Evolutionary conservation across 352 stramenopile species (phyloP), one percentile per base, ranked within the genome.

Genomic region (Phytophthora palmivora): DNA sequence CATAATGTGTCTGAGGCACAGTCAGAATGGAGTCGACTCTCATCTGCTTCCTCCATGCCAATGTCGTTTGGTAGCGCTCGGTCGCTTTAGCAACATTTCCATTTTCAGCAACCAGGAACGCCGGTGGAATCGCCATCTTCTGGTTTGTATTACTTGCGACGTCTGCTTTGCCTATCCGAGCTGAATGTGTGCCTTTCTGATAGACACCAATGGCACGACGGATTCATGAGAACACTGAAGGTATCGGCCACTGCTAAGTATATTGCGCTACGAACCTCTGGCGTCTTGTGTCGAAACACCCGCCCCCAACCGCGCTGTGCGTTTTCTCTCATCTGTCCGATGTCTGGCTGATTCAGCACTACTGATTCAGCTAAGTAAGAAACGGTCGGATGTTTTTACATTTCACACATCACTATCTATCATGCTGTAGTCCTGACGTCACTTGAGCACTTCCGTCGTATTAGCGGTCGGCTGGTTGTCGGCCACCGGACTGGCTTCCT

Each of bases 1-100:
- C 52, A 62, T 89, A 94, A 48, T 87, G 67, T 37, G 43, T 67
- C 52, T 94, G 85, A 0, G 79, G 81, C 15, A 51, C 69, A 2
- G 48, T 51, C 3, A 97, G 73, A 16, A 95, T 87, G 0, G 48
- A 51, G 49, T 97, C 88, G 6, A 90, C 76, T 18, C 77, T 73
- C 36, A 90, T 67, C 43, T 91, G 81, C 34, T 87, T 76, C 14
- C 89, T 70, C 89, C 89, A 97, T 24, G 78, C 70, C n/a, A 86
- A 47, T 9, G 78, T 94, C 6, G 58, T 60, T n/a, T 91, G 55
- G 49, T 91, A 92, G 18, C 85, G 76, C 47, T 87, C 65, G 12
- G 49, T 43, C 2, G 82, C 86, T 58, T 91, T 91, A 14, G 52
- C 47, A 3, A 72, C 21, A 45, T 92, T 71, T 16, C 81, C 84